phyloP scores from a whole-genome alignment of 306 rosid genomes.

The Cicer pinnatifidum region DNA sequence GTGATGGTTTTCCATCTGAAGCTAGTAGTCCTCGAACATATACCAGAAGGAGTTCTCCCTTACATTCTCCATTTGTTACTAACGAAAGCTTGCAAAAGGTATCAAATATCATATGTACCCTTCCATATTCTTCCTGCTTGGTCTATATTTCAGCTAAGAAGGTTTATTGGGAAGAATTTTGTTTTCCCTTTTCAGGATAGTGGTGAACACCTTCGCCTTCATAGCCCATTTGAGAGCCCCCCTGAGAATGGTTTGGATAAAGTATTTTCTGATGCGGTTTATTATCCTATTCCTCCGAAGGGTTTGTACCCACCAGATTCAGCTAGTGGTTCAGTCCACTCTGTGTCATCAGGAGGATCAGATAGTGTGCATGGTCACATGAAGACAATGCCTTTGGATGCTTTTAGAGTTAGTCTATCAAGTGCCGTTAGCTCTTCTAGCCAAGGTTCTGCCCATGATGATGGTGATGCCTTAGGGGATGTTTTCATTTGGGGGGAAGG shows the following conservation, averaged over 20 bases:
- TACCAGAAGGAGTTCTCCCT: slow-evolving; percentile 90
- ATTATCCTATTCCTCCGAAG: slow-evolving; percentile 81
- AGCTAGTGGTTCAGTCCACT: slow-evolving; percentile 86
- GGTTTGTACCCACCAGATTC: slow-evolving; percentile 92
- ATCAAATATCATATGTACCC: slow-evolving; percentile 57
- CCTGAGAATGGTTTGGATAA: slow-evolving; percentile 91
- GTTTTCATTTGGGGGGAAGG: slow-evolving; percentile 99
- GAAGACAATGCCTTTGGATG: slow-evolving; percentile 89
- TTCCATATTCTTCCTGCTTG: slow-evolving; percentile 12
- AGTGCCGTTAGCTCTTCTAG: slow-evolving; percentile 98
- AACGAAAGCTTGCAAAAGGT: slow-evolving; percentile 96
- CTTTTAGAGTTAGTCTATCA: slow-evolving; percentile 93
- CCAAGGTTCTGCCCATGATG: slow-evolving; percentile 99
- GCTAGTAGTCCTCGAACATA: slow-evolving; percentile 94
- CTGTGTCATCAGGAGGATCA: slow-evolving; percentile 96
- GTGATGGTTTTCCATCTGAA: slow-evolving; percentile 93
- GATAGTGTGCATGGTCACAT: slow-evolving; percentile 89
- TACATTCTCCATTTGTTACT: slow-evolving; percentile 91
- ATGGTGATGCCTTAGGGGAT: slow-evolving; percentile 98
- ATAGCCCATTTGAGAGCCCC: slow-evolving; percentile 91
- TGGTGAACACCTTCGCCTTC: slow-evolving; percentile 86
- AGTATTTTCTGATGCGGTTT: slow-evolving; percentile 69
- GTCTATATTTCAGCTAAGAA: slow-evolving; percentile 37
- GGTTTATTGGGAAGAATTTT: slow-evolving; percentile 37
- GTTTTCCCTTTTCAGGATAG: slow-evolving; percentile 68